A percentile compares a stretch with the other conserved stretches of the same genome.
These are phyloP conservation scores for Xylariaceae sp. DNA, from an alignment of 2,329 filamentous ascomycete species.

Conservation along the genomic window DNA sequence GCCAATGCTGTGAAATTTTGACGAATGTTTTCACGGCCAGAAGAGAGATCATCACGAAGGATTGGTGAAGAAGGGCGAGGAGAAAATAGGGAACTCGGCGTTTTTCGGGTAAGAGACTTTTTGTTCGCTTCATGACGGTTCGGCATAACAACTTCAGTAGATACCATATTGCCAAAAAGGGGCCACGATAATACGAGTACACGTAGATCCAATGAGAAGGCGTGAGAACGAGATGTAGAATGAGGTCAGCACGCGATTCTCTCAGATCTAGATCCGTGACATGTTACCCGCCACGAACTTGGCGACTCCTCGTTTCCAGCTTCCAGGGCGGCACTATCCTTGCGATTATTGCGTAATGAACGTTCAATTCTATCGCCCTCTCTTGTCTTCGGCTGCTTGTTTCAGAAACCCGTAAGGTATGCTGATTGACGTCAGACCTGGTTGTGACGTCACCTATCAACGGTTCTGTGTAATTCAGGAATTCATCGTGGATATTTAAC, in stretches of 20 bases:
- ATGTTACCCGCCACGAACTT: not conserved
- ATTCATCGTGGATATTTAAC: slow-evolving; percentile 1
- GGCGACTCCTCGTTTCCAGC: not conserved
- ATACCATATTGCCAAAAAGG: slow-evolving; percentile 17
- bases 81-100: slow-evolving; percentile 20
- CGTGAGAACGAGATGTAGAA: not conserved
- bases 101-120: slow-evolving; percentile 22
- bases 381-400: too few relatives aligned
- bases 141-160: slow-evolving; percentile 16
- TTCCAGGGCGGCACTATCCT: not conserved
- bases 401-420: not conserved
- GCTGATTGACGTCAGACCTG: slow-evolving; percentile 24
- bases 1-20: not conserved
- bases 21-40: not conserved
- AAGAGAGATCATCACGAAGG: not conserved
- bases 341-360: not conserved
- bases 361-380: too few relatives aligned
- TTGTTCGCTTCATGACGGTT: slow-evolving; percentile 5
- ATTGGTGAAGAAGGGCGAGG: slow-evolving; percentile 33
- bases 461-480: not conserved
- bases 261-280: not conserved
- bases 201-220: slow-evolving; percentile 4
- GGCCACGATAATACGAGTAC: slow-evolving; percentile 12
- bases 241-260: not conserved
- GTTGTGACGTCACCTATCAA: slow-evolving; percentile 14